phyloP scores from a whole-genome alignment of 495 filamentous ascomycete genomes.

The Tuber umbilicatum region DNA sequence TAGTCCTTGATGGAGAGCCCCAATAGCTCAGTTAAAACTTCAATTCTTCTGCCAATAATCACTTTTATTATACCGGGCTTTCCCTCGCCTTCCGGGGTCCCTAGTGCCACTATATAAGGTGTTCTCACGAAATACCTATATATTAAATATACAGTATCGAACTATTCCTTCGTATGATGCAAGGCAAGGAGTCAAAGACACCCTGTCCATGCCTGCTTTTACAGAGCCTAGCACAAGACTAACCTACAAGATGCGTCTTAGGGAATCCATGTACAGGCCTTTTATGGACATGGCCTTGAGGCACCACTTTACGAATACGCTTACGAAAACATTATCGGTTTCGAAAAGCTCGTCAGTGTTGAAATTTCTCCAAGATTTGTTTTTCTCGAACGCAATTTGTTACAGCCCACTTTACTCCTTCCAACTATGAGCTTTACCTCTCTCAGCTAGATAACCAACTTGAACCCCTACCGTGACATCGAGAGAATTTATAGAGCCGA shows the following conservation, averaged over 20 bases:
- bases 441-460: background rate
- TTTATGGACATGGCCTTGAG: background rate
- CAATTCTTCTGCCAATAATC: background rate
- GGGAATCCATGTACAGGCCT: background rate
- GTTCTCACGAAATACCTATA: background rate
- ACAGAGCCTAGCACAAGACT: background rate
- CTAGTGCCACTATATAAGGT: background rate
- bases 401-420: background rate
- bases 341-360: no score
- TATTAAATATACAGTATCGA: background rate
- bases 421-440: background rate
- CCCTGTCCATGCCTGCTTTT: background rate
- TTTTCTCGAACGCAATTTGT: background rate
- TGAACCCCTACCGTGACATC: no score
- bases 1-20: background rate
- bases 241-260: background rate
- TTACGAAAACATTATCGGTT: background rate
- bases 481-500: no score
- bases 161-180: background rate
- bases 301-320: background rate
- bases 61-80: background rate
- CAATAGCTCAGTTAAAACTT: background rate
- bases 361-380: no score
- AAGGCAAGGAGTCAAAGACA: no score
- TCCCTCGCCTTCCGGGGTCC: background rate